Base-by-base conservation (phyloP, 495 filamentous ascomycete genomes). In the Ramalina intermedia region DNA sequence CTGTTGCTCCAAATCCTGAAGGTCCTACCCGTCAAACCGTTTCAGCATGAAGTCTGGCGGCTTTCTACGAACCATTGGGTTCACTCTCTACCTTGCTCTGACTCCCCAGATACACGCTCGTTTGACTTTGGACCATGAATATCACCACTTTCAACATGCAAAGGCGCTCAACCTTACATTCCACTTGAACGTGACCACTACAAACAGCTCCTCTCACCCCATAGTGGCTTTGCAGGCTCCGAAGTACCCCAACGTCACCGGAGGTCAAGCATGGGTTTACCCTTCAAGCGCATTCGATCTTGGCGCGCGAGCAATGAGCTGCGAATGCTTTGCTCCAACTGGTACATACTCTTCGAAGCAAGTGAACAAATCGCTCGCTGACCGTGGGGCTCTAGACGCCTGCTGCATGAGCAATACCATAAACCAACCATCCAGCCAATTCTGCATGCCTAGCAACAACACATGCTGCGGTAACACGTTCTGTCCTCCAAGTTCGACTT, bases 291-390 rank as follows among this genome's bases (percentile, higher is more conserved):
- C 29, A 9, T 46, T 40, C 24, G 49, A 52, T 20, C 48, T 55
- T 1, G 41, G 52, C 17, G 42, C 48, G 12, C 33, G 49, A 37
- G 35, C 21, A 5, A 38, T 48, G 41, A 53, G 37, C 24, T 58
- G 55, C 20, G 55, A 55, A 45, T 58, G 55, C 40, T 58, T 58
- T 21, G 38, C 49, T 21, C 52, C 52, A n/a, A 37, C 18, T 17
- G 17, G 55, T 52, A 50, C 21, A 48, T 46, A 14, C 29, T 18
- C 9, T 9, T 35, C 2, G 33, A 1, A 6, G 0, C 5, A 21
- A 24, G 1, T 35, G 21, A 27, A 20, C 1, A 12, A 20, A 9
- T 0, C 11, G 12, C 17, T 20, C 5, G 20, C 38, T 24, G 20
- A 43, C 20, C 12, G 37, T 2, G 8, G 12, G 6, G 16, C 2